These are phyloP conservation scores for Fomitopsis pinicola DNA, from an alignment of 1,284 basidiomycete genomes.

Conservation along the genomic window DNA sequence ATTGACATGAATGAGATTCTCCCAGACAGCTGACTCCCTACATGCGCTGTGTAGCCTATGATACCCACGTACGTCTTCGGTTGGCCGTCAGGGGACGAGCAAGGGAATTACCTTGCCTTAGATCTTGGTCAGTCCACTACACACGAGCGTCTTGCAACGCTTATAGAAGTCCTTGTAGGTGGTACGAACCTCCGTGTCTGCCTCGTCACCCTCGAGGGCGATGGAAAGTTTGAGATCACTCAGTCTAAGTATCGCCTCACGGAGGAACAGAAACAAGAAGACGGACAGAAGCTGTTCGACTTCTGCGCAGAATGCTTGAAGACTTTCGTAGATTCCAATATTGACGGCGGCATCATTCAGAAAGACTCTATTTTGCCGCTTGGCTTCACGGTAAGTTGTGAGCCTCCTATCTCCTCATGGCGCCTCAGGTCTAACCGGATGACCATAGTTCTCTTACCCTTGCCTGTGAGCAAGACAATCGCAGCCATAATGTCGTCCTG, in stretches of 20 bases:
- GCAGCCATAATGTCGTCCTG: neutral
- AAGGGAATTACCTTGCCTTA: slow-evolving; percentile 88
- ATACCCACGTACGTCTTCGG: slow-evolving; percentile 97
- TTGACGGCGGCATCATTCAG: slow-evolving; percentile 58
- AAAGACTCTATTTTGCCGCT: slow-evolving; percentile 77
- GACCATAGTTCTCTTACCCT: slow-evolving; percentile 83
- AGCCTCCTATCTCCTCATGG: neutral
- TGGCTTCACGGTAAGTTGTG: slow-evolving; percentile 81
- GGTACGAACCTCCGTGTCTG: slow-evolving; percentile 98
- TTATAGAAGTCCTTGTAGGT: slow-evolving; percentile 36
- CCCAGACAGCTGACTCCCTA: neutral
- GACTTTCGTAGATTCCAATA: slow-evolving; percentile 83
- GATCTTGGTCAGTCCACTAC: slow-evolving; percentile 71
- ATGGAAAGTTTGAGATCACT: slow-evolving; percentile 96
- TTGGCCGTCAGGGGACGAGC: slow-evolving; percentile 90
- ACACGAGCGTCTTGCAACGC: neutral
- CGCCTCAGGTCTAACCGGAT: neutral
- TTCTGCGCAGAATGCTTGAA: slow-evolving; percentile 95
- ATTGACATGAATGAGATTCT: neutral
- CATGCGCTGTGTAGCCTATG: slow-evolving; percentile 63
- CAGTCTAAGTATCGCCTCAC: slow-evolving; percentile 97
- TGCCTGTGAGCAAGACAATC: slow-evolving; percentile 58
- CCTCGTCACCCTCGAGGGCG: slow-evolving; percentile 87
- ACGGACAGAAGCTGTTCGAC: slow-evolving; percentile 92
- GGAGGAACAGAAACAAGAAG: slow-evolving; percentile 98